Evolutionary conservation across 495 filamentous ascomycete species (phyloP), one percentile per base, ranked within the genome.

Genomic region (Umbilicaria muhlenbergii): DNA sequence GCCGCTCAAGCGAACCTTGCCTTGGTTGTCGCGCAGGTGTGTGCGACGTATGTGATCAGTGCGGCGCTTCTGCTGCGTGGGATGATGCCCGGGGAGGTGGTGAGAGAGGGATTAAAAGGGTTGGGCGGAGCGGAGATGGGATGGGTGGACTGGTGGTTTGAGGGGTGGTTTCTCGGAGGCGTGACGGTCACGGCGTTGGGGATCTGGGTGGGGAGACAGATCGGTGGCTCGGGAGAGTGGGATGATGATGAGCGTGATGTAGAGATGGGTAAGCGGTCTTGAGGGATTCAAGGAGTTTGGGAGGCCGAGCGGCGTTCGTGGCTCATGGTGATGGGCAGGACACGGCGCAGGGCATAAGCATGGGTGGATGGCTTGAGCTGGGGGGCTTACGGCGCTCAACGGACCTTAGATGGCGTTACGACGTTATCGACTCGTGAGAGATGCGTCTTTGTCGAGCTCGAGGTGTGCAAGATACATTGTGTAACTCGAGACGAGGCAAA

Each of bases 121-220:
- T 61, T 89, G 31, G 74, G 74, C 24, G 78, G 77, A 31, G 78
- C 77, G 10, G 77, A 83, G 53, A 84, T 86, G 47, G 38, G 33
- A n/a, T 56, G 53, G 53, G 80, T 83, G n/a, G 84, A 87, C 49
- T 61, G 74, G n/a, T 89, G 83, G 84, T 91, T 89, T 55, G 84
- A 88, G 53, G 74, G 72, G 17, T 83, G 83, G 77, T 91, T 89
- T 51, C 57, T 87, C 19, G 50, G 71, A 3, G 76, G 76, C 6
- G 77, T 74, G 38, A 64, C 59, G 0, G 54, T 67, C 13, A 87
- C 84, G 13, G 75, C 68, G 14, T 55, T 67, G 34, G 82, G 80
- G 11, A 76, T 88, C 17, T 78, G 78, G 68, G 52, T 84, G 11
- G 78, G 80, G 1, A 68, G 74, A 49, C 77, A 75, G 51, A 57